Evolutionary conservation across 306 rosid species (phyloP), one percentile per base, ranked within the genome.

Genomic region (Canavalia gladiata): DNA sequence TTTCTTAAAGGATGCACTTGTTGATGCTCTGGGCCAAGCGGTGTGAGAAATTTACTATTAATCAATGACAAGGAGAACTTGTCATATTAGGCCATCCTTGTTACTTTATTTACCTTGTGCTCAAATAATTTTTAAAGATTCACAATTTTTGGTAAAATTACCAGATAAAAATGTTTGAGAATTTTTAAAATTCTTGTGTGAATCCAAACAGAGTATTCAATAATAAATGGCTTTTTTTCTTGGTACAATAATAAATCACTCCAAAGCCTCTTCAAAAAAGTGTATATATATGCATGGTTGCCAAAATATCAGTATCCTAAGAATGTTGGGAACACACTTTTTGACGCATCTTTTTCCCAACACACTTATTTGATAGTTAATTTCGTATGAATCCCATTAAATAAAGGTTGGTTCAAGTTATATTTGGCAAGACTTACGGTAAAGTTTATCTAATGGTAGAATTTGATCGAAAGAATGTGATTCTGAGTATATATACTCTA

Each of bases 1-100:
- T 80, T 84, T 49, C 72, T 82, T 95, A 41, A 95, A 89, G 91
- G 90, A 89, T 84, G 93, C 89, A 69, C 82, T 95, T 77, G 90
- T 95, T 31, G 92, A 86, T 75, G 90, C 77, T 64, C 82, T 95
- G 82, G 82, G 52, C 76, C 83, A 88, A 72, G 67, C 63, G 0
- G 92, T 85, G 82, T 91, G 92, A 90, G 85, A 85, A 81, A 31
- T 72, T 70, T 62, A 70, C 46, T 39, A 29, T 78, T 42, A 18
- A 58, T 72, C 41, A 50, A 8, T 80, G 82, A 72, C 63, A 75
- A 75, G 68, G 25, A 18, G 25, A 29, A 65, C 68, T 69, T 42
- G 9, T 13, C 59, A 1, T 33, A 28, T 28, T 64, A 55, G 46
- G 59, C 34, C 31, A 8, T 58, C 58, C 37, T 31, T 72, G 67